A percentile compares a stretch with the other conserved stretches of the same genome.
Evolutionary conservation across 2,329 filamentous ascomycete genomes (phyloP).

Genomic region (Elsinoe necatrix): DNA sequence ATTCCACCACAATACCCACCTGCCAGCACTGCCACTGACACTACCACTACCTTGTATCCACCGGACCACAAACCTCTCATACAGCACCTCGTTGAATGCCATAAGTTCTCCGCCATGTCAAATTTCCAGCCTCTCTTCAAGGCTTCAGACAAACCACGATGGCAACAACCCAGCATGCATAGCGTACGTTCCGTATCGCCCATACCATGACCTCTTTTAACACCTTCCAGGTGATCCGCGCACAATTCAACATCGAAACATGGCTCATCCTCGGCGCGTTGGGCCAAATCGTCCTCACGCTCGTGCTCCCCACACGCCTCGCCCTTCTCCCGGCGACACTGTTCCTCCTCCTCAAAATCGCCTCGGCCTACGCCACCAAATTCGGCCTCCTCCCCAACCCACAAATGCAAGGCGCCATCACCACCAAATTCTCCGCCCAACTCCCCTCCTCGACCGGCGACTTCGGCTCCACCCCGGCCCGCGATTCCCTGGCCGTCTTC

Average conservation of each 20-base stretch:
- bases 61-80: no score
- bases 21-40: no score
- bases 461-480: constrained; percentile 26
- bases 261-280: constrained; percentile 36
- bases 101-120: neutral
- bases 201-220: neutral
- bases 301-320: constrained; percentile 27
- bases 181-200: neutral
- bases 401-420: constrained; percentile 31
- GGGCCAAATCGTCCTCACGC: constrained; percentile 32
- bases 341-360: constrained; percentile 29
- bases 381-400: constrained; percentile 31
- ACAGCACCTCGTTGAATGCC: no score
- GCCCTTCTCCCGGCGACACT: constrained; percentile 30
- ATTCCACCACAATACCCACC: no score
- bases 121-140: constrained; percentile 12
- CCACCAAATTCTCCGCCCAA: constrained; percentile 32
- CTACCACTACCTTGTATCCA: no score
- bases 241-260: constrained; percentile 33
- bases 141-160: neutral
- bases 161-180: neutral
- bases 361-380: constrained; percentile 30
- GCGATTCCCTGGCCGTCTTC: constrained; percentile 31
- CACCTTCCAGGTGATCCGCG: constrained; percentile 26
- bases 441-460: constrained; percentile 31